These are phyloP conservation scores for Dioscorea zingiberensis DNA, from an alignment of 106 monocot genomes.

Conservation along the genomic window DNA sequence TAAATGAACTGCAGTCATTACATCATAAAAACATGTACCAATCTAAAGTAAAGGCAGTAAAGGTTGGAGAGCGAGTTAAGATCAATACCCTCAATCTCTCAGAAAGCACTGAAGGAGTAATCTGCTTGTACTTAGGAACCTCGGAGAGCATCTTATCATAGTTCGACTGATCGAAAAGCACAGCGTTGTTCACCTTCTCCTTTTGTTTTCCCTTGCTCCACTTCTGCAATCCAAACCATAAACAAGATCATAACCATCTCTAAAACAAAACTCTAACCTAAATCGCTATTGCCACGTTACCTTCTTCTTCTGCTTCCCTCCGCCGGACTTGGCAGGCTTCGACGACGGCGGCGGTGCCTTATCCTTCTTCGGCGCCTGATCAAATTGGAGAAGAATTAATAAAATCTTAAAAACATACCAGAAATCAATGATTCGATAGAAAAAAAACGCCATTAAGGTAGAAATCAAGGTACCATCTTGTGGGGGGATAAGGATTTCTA, in stretches of 20 bases:
- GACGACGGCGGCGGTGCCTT: conserved; percentile 30
- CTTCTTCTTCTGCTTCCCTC: conserved; percentile 48
- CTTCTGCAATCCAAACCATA: conserved; percentile 18
- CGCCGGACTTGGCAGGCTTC: conserved; percentile 39
- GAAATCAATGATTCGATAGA: too few relatives aligned
- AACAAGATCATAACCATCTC: too few relatives aligned
- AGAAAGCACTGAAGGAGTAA: conserved; percentile 20
- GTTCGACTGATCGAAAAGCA: conserved; percentile 35
- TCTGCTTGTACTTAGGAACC: conserved; percentile 48
- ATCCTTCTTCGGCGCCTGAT: conserved; percentile 36
- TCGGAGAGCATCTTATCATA: conserved; percentile 50
- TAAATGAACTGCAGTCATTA: background rate
- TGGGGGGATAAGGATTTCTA: too few relatives aligned
- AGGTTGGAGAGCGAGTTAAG: background rate
- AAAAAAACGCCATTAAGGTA: too few relatives aligned
- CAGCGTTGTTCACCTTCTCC: conserved; percentile 39
- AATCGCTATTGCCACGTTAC: background rate
- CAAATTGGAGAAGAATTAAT: background rate
- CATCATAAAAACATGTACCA: background rate
- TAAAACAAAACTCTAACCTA: too few relatives aligned
- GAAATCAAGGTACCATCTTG: too few relatives aligned
- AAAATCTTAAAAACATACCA: too few relatives aligned
- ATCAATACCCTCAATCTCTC: conserved; percentile 24
- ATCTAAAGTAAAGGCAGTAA: background rate
- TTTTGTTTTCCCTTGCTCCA: conserved; percentile 42